These are phyloP conservation scores for Baudoinia panamericana DNA, from an alignment of 495 filamentous ascomycete species.

Conservation along the genomic window DNA sequence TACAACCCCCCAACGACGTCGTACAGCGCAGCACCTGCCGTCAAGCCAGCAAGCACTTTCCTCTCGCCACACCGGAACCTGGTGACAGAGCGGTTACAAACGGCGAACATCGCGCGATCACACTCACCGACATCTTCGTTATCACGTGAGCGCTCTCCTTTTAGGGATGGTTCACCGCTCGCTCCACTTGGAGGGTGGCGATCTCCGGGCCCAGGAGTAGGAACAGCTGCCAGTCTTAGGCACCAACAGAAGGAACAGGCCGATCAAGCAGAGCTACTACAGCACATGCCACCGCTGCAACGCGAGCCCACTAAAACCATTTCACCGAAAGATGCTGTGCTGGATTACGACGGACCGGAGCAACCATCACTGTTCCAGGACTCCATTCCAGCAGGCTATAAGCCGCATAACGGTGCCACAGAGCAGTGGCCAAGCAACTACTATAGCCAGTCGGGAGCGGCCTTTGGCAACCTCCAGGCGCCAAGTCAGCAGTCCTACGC, in stretches of 20 bases:
- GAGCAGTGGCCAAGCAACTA: slow-evolving; percentile 15
- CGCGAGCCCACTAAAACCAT: slow-evolving; percentile 66
- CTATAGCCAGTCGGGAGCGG: slow-evolving; percentile 5
- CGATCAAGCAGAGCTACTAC: slow-evolving; percentile 38
- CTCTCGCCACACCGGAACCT: slow-evolving; percentile 48
- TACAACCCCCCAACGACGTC: slow-evolving; percentile 55
- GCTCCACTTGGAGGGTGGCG: slow-evolving; percentile 21
- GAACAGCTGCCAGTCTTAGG: slow-evolving; percentile 45
- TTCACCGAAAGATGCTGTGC: slow-evolving; percentile 83
- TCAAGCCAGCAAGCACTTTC: slow-evolving; percentile 17
- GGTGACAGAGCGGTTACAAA: slow-evolving; percentile 59
- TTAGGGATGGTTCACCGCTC: slow-evolving; percentile 61
- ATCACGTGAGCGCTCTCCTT: slow-evolving; percentile 68
- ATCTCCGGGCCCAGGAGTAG: slow-evolving; percentile 22
- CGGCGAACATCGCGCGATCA: slow-evolving; percentile 16
- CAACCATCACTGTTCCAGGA: slow-evolving; percentile 58
- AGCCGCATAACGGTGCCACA: slow-evolving; percentile 26
- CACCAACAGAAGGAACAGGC: slow-evolving; percentile 47
- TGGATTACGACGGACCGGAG: slow-evolving; percentile 67
- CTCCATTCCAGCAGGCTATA: slow-evolving; percentile 28
- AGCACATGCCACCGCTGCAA: slow-evolving; percentile 32
- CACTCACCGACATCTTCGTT: slow-evolving; percentile 22
- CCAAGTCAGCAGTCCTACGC: slow-evolving; percentile 2
- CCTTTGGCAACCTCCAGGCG: slow-evolving; percentile 25
- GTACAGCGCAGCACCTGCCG: slow-evolving; percentile 30